phyloP scores from a whole-genome alignment of 1,284 basidiomycete genomes.

The Athelia psychrophila region DNA sequence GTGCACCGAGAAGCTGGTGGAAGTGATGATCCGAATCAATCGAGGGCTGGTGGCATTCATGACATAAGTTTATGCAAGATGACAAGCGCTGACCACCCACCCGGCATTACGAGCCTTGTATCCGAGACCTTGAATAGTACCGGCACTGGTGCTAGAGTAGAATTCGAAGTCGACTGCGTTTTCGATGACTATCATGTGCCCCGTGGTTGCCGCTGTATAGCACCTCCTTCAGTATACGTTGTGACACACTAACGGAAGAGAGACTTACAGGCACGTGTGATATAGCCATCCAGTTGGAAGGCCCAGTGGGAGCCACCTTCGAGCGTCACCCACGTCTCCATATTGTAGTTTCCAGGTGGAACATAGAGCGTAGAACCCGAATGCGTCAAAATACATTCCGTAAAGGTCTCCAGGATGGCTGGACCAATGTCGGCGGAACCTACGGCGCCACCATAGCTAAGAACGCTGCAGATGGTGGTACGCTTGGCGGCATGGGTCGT shows the following conservation, averaged over 20 bases:
- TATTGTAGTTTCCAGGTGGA: conserved; percentile 17
- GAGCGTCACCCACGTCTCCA: conserved; percentile 19
- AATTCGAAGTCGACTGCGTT: conserved; percentile 35
- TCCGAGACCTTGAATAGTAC: conserved; percentile 31
- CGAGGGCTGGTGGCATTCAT: conserved; percentile 20
- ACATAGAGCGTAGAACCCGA: conserved; percentile 18
- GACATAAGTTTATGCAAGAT: not conserved
- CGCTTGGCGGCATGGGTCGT: conserved; percentile 22
- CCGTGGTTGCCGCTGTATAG: conserved; percentile 22
- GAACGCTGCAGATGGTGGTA: conserved; percentile 26
- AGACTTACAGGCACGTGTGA: conserved; percentile 16
- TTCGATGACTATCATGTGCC: conserved; percentile 29
- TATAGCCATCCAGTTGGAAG: conserved; percentile 22
- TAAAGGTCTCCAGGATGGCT: conserved; percentile 29
- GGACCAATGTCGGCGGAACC: conserved; percentile 32
- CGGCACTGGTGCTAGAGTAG: conserved; percentile 31
- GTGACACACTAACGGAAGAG: not conserved
- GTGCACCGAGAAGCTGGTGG: conserved; percentile 31
- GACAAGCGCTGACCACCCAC: conserved; percentile 12
- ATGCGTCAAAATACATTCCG: conserved; percentile 17
- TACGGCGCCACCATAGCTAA: conserved; percentile 27
- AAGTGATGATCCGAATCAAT: conserved; percentile 29
- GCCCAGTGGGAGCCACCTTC: conserved; percentile 20
- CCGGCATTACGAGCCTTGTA: conserved; percentile 32
- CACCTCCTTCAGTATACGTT: not conserved